Evolutionary conservation across 192 early-diverging fungal species (phyloP).

Genomic region (Coemansia sp.): DNA sequence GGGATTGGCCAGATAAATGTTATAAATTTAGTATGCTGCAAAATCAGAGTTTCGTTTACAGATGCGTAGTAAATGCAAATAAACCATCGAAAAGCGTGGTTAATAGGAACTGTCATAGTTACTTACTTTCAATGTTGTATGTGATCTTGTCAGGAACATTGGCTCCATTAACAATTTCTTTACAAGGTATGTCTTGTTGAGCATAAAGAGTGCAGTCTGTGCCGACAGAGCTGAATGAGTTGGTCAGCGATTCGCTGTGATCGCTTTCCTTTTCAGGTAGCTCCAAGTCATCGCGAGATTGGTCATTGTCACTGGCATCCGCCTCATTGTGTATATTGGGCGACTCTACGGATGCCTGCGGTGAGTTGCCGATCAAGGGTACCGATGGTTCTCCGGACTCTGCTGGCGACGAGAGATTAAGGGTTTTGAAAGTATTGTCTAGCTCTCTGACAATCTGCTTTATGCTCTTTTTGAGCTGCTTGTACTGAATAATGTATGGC

Average conservation of each 20-base stretch:
- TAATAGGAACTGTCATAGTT: neutral
- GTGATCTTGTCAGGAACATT: slow-evolving; percentile 23
- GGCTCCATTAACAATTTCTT: neutral
- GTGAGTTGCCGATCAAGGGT: neutral
- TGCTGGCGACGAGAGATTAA: slow-evolving; percentile 27
- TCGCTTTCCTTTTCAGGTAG: neutral
- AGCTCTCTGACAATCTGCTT: slow-evolving; percentile 70
- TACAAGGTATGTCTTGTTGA: neutral
- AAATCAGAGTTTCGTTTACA: neutral
- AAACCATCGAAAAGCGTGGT: neutral
- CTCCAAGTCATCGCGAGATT: neutral
- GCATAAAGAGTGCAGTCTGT: neutral
- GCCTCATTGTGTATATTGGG: neutral
- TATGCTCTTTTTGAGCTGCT: slow-evolving; percentile 70
- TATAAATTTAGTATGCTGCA: too few relatives aligned
- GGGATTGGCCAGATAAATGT: neutral
- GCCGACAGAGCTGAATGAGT: neutral
- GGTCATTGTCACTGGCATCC: neutral
- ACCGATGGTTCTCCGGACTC: slow-evolving; percentile 8
- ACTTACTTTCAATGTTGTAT: slow-evolving; percentile 53
- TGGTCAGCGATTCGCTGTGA: neutral
- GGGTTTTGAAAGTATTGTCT: slow-evolving; percentile 43
- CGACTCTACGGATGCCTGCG: neutral
- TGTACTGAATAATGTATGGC: slow-evolving; percentile 76
- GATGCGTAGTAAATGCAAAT: neutral